A percentile compares a stretch with the other conserved stretches of the same genome.
Conservation (phyloP, 352 stramenopile species). For the Globisporangium solare region DNA sequence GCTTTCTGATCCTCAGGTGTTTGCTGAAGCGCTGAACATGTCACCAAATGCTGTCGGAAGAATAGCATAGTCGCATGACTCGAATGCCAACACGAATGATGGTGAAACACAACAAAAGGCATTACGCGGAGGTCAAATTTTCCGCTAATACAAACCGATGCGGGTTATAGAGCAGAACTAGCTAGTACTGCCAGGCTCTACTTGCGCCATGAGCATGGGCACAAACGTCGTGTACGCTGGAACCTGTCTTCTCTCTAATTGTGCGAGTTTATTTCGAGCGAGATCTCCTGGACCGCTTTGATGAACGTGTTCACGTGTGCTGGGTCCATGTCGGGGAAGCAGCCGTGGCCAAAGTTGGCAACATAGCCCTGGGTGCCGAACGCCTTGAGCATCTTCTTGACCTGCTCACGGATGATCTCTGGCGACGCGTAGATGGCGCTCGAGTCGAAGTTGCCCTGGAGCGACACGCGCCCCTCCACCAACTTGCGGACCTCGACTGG, state of each 20-base stretch:
- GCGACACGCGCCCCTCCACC: conserved; percentile 59
- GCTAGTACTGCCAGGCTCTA: neutral
- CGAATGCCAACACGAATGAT: conserved; percentile 7
- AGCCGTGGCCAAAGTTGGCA: conserved; percentile 97
- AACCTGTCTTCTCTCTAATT: conserved; percentile 16
- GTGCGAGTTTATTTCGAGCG: conserved; percentile 78
- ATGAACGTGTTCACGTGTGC: conserved; percentile 94
- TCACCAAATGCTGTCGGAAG: conserved; percentile 21
- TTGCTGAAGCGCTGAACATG: conserved; percentile 68
- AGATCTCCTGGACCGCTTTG: conserved; percentile 94
- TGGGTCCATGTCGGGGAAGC: conserved; percentile 95
- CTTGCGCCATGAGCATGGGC: no score
- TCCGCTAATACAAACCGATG: conserved; percentile 1
- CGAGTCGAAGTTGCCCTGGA: conserved; percentile 94
- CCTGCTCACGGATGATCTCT: conserved; percentile 80
- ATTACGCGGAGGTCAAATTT: neutral
- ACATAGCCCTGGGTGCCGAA: conserved; percentile 96
- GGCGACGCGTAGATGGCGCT: conserved; percentile 82
- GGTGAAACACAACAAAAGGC: neutral
- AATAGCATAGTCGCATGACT: conserved; percentile 17
- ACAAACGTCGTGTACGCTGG: neutral
- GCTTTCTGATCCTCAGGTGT: conserved; percentile 33
- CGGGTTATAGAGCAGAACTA: neutral
- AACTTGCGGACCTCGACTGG: conserved; percentile 79
- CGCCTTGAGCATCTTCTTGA: conserved; percentile 92